Conservation (phyloP, 306 rosid species). For the Gleditsia sinensis region DNA sequence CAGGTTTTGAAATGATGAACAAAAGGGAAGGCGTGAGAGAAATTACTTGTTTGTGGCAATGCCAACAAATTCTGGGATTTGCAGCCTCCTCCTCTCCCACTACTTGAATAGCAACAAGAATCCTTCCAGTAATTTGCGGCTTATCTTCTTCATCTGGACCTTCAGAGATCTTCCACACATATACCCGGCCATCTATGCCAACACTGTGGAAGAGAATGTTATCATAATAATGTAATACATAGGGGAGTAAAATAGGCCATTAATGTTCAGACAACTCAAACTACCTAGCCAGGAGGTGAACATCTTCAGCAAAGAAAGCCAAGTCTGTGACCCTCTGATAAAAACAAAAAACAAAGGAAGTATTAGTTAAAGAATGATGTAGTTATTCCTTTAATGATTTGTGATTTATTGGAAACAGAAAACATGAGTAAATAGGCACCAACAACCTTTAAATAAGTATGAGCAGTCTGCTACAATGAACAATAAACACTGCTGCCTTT, state of each 20-base stretch:
- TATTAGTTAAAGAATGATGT: constrained; percentile 19
- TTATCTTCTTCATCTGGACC: constrained; percentile 95
- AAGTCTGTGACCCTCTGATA: constrained; percentile 98
- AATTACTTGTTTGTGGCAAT: constrained; percentile 93
- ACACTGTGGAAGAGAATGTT: constrained; percentile 64
- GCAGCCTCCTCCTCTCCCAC: constrained; percentile 74
- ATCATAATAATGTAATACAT: constrained; percentile 23
- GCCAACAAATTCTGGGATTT: constrained; percentile 98
- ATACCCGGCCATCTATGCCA: constrained; percentile 87
- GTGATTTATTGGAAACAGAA: constrained; percentile 4
- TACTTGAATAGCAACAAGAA: constrained; percentile 77
- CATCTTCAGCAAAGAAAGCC: constrained; percentile 99
- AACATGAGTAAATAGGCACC: constrained; percentile 7
- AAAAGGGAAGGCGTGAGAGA: constrained; percentile 10
- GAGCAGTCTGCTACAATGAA: constrained; percentile 5
- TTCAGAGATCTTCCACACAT: constrained; percentile 92
- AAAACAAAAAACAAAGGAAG: constrained; percentile 25
- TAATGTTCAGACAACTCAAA: constrained; percentile 24
- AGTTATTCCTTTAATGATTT: not conserved
- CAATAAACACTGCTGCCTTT: constrained; percentile 21
- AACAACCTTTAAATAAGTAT: not conserved
- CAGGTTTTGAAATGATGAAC: not conserved
- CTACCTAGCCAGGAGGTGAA: constrained; percentile 98
- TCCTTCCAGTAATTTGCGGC: constrained; percentile 80
- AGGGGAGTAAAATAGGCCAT: constrained; percentile 4